Evolutionary conservation across 1,284 basidiomycete species (phyloP).

Genomic region (Vanrija humicola): DNA sequence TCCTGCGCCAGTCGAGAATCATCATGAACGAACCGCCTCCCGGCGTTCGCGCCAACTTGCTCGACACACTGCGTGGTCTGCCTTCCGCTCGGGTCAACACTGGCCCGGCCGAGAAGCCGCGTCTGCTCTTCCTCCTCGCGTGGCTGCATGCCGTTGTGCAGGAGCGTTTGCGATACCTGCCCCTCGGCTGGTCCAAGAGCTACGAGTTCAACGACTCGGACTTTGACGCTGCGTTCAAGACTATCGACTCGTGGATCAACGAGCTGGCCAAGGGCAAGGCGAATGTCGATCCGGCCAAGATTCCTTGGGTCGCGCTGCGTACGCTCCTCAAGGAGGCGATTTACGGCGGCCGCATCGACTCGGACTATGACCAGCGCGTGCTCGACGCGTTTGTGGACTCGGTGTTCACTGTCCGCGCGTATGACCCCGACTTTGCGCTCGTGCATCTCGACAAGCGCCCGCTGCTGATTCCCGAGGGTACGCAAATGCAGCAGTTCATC

Average conservation of each 20-base stretch:
- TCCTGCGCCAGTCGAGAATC: slow-evolving; percentile 86
- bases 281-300: slow-evolving; percentile 81
- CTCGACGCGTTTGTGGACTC: slow-evolving; percentile 86
- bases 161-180: slow-evolving; percentile 89
- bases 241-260: slow-evolving; percentile 84
- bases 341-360: slow-evolving; percentile 89
- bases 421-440: slow-evolving; percentile 85
- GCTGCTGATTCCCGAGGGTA: slow-evolving; percentile 81
- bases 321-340: slow-evolving; percentile 90
- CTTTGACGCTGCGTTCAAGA: slow-evolving; percentile 83
- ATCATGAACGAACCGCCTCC: slow-evolving; percentile 98
- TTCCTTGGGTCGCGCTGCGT: slow-evolving; percentile 89
- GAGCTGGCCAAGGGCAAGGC: slow-evolving; percentile 75
- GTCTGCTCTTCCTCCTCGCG: slow-evolving; percentile 88
- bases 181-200: slow-evolving; percentile 88
- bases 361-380: slow-evolving; percentile 86
- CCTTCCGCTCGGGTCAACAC: slow-evolving; percentile 57
- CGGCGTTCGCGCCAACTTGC: slow-evolving; percentile 87
- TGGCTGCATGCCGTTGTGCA: slow-evolving; percentile 98
- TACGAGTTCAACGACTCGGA: slow-evolving; percentile 99
- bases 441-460: slow-evolving; percentile 58
- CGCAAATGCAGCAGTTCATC: slow-evolving; percentile 82
- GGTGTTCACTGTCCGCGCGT: slow-evolving; percentile 78
- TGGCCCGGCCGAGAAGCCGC: slow-evolving; percentile 86
- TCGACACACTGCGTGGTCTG: slow-evolving; percentile 82